Evolutionary conservation across 495 filamentous ascomycete genomes (phyloP), one percentile per base, ranked within the genome.

Genomic region (Penicillium tannophilum): DNA sequence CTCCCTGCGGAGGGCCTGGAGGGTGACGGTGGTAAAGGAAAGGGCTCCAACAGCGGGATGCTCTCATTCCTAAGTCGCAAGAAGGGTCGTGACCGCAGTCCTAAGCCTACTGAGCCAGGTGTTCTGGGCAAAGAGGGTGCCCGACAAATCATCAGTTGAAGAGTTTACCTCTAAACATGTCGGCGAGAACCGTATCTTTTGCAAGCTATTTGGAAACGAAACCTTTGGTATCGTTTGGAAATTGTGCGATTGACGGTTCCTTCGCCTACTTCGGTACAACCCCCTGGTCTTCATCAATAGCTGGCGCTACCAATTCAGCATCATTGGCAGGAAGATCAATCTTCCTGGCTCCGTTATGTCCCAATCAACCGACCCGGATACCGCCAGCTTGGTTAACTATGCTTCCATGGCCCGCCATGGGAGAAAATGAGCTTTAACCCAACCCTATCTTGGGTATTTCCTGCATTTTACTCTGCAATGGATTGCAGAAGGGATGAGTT

Each of bases 121-220:
- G 93, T 98, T 47, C 69, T 98, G 60, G 95, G 94, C 54, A 97
- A 97, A 67, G 94, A 98, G 68, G 94, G 94, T 7, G 92, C 94
- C 19, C 82, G 94, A 52, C 78, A 79, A 55, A 80, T 80, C 52
- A 77, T 80, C 61, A 75, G 73, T 63, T 74, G 63, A 74, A 50
- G 36, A n/a, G n/a, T 1, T 28, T 19, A 44, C 33, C 31, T 20
- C 41, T 35, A 3, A 28, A 12, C 9, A 42, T 42, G 8, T 24
- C 35, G 6, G 20, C 43, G 11, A 46, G 17, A 19, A 20, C 6
- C 19, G 8, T 31, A 23, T 23, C 20, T 28, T 48, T 28, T 26
- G 12, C 45, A 48, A 2, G 36, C 36, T 44, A 4, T 46, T 46
- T 46, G 19, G 43, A 5, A n/a, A n/a, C 19, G 17, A 26, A 17